A percentile compares a stretch with the other conserved stretches of the same genome.
phyloP scores from a whole-genome alignment of 2,329 filamentous ascomycete species.

The Penicillium psychrosexuale region DNA sequence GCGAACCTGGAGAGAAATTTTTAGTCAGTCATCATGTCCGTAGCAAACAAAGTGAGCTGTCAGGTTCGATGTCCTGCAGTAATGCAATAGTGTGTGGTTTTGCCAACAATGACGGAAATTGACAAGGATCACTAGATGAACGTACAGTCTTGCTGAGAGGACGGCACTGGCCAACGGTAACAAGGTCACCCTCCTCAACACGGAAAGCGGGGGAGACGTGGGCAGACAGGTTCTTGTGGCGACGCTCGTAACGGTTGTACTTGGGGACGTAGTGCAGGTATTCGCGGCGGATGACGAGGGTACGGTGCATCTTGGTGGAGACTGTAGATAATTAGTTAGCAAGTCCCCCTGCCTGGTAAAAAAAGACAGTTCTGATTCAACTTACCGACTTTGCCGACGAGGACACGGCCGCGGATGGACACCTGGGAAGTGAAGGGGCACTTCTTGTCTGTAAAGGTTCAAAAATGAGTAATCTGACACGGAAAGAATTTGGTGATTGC shows the following conservation, averaged over 20 bases:
- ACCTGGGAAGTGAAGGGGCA: constrained; percentile 99
- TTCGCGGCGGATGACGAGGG: constrained; percentile 97
- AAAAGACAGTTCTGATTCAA: constrained; percentile 10
- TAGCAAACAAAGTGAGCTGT: neutral
- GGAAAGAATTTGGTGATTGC: neutral
- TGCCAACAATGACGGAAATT: neutral
- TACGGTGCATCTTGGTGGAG: constrained; percentile 99
- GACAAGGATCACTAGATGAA: constrained; percentile 31
- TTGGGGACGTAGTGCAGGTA: constrained; percentile 99
- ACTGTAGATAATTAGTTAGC: constrained; percentile 44
- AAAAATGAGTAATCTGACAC: constrained; percentile 26
- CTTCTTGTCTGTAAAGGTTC: constrained; percentile 81
- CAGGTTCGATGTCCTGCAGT: neutral
- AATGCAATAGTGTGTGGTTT: neutral
- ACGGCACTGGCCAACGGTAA: constrained; percentile 99
- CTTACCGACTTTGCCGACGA: constrained; percentile 79
- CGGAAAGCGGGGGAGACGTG: constrained; percentile 99
- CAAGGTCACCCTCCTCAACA: constrained; percentile 99
- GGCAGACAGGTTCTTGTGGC: constrained; percentile 99
- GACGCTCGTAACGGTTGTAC: constrained; percentile 99
- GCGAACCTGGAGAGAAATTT: constrained; percentile 64
- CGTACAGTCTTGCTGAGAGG: constrained; percentile 99
- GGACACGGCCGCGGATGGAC: constrained; percentile 99
- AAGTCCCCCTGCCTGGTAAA: neutral
- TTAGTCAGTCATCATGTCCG: constrained; percentile 18